Conservation (phyloP, 2,329 filamentous ascomycete genomes). For the Chalaropsis thielavioides region DNA sequence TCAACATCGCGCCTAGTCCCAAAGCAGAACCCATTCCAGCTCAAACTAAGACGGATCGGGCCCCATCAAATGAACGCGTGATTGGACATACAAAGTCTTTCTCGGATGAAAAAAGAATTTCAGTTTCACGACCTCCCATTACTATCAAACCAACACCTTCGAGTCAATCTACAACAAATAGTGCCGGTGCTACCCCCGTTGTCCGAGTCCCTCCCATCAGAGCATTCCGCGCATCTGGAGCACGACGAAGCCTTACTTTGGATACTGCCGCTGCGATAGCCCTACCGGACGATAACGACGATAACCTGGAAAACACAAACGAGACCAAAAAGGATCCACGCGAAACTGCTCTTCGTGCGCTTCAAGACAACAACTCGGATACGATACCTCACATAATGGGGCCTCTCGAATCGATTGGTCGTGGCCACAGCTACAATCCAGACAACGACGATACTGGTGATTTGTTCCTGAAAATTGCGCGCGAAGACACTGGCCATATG, state of each 20-base stretch:
- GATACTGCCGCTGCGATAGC: slow-evolving; percentile 38
- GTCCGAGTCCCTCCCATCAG: slow-evolving; percentile 40
- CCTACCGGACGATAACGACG: slow-evolving; percentile 32
- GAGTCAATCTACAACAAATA: slow-evolving; percentile 21
- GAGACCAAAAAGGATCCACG: slow-evolving; percentile 24
- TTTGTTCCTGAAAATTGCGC: slow-evolving; percentile 44
- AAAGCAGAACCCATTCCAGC: slow-evolving; percentile 24
- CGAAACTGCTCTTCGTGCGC: slow-evolving; percentile 36
- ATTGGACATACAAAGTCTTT: slow-evolving; percentile 19
- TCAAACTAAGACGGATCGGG: slow-evolving; percentile 1
- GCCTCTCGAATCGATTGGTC: neutral
- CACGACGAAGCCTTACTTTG: slow-evolving; percentile 38
- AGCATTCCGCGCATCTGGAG: slow-evolving; percentile 41
- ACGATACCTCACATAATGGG: slow-evolving; percentile 18
- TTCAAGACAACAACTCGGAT: slow-evolving; percentile 33
- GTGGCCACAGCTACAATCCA: slow-evolving; percentile 22
- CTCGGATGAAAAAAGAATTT: slow-evolving; percentile 34
- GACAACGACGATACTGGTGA: slow-evolving; percentile 40
- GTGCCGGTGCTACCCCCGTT: slow-evolving; percentile 19
- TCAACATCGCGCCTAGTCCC: neutral
- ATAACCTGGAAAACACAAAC: slow-evolving; percentile 27
- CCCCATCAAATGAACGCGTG: slow-evolving; percentile 8
- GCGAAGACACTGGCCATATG: slow-evolving; percentile 35
- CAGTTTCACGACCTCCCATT: slow-evolving; percentile 26
- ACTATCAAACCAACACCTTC: slow-evolving; percentile 17